A percentile compares a stretch with the other conserved stretches of the same genome.
Conservation (phyloP, 208 protist genomes). For the Crithidia fasciculata region DNA sequence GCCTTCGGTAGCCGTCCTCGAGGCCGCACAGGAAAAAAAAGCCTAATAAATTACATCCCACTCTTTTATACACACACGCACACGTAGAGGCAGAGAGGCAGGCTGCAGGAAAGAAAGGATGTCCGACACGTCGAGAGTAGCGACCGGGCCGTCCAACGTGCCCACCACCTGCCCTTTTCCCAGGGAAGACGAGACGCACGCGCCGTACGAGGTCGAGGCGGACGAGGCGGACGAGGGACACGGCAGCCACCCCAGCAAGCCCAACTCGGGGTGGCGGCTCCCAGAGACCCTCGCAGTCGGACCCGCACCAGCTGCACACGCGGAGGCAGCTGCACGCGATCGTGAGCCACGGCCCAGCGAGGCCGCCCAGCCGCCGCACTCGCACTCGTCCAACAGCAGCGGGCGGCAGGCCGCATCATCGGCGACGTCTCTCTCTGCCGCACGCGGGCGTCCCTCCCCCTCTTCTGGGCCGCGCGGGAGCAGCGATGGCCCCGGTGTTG, state of each 20-base stretch:
- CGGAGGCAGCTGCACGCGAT: no score
- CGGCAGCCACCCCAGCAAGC: background rate
- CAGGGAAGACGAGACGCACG: conserved; percentile 15
- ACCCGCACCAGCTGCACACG: no score
- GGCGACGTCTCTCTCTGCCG: background rate
- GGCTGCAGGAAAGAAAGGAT: background rate
- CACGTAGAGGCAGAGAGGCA: background rate
- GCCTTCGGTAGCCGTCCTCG: no score
- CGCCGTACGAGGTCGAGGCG: conserved; percentile 21
- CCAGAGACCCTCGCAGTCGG: no score
- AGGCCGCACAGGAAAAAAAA: background rate
- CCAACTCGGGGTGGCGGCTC: background rate
- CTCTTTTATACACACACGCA: no score
- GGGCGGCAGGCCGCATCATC: background rate
- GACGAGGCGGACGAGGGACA: background rate
- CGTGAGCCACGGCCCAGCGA: background rate
- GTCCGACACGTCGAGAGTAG: conserved; percentile 6
- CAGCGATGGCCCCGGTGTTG: background rate
- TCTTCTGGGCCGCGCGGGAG: background rate
- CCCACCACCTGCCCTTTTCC: background rate
- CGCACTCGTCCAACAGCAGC: background rate
- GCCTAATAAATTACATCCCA: no score
- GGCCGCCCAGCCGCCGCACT: background rate
- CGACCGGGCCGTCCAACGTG: background rate
- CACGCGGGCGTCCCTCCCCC: background rate